Evolutionary conservation across 108 stramenopile species (phyloP).

Genomic region (Asterionellopsis glacialis): DNA sequence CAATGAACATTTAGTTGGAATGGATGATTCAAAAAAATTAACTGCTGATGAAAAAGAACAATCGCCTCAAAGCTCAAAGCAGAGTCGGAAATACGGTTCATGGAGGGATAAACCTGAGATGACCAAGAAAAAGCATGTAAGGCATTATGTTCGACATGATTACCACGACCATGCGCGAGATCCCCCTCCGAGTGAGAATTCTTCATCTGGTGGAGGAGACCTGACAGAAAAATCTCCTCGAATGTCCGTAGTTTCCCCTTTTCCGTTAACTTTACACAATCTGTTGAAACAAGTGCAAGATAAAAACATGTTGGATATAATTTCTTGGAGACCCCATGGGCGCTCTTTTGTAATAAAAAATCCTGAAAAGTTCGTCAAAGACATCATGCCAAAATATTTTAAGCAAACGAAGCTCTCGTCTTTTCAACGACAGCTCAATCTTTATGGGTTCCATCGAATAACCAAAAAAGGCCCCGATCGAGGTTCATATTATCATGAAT

Average conservation of each 20-base stretch:
- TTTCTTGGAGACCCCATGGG: constrained; percentile 69
- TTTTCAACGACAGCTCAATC: constrained; percentile 88
- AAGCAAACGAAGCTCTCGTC: constrained; percentile 76
- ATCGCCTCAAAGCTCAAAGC: not conserved
- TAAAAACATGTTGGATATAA: constrained; percentile 8
- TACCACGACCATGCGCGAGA: constrained; percentile 3
- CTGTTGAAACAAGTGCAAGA: not conserved
- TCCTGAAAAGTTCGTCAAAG: constrained; percentile 44
- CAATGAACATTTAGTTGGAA: not conserved
- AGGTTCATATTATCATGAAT: constrained; percentile 55
- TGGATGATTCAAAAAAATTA: not conserved
- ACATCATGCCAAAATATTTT: constrained; percentile 83
- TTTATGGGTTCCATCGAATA: constrained; percentile 62
- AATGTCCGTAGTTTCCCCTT: not conserved
- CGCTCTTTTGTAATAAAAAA: constrained; percentile 53
- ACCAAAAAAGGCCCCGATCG: constrained; percentile 32
- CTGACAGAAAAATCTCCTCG: not conserved
- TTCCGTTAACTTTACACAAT: not conserved
- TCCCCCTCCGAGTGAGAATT: not conserved
- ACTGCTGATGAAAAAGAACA: not conserved
- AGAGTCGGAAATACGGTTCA: not conserved
- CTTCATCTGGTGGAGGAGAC: not conserved
- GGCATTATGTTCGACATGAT: constrained; percentile 4
- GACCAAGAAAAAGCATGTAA: not conserved
- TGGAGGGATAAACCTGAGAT: not conserved